Evolutionary conservation across 1,284 basidiomycete species (phyloP), one percentile per base, ranked within the genome.

Genomic region (Cutaneotrichosporon cutaneum): DNA sequence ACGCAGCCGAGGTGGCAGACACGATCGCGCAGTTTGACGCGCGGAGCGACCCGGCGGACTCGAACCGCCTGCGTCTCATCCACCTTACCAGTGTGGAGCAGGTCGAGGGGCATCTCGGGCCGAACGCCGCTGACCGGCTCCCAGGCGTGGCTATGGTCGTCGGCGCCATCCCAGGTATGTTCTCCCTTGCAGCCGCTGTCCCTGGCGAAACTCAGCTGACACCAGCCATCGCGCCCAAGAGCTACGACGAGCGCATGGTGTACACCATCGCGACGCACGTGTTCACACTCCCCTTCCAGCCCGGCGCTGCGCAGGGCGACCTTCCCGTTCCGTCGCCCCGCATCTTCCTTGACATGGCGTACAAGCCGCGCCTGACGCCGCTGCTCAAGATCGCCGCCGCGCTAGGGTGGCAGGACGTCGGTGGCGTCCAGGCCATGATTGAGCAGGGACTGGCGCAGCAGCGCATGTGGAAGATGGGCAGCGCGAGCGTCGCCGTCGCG

Each of bases 361-460:
- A 78, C 69, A 77, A 77, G 58, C 76, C 77, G 0, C 71, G 77
- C n/a, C 64, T 68, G 50, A 78, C 77, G 18, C 70, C 72, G 0
- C 42, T 78, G 27, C 65, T 73, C 36, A 57, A 57, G n/a, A 63
- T 68, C 11, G 77, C 75, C 0, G 54, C 60, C 0, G 60, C 61
- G 1, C 45, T 67, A 4, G 61, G 70, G 7, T 78, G 77, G 77
- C 42, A 56, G 2, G 56, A 63, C 3, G 66, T 78, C 32, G 70
- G 70, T 1, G 77, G 76, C 32, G 54, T 77, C 6, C 72, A 77
- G 58, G 77, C 75, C 10, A 77, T 77, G 77, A 73, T 78, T 22
- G 76, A 77, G 51, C 77, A 78, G 59, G 77, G 77, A 9, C 59
- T 78, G 24, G 74, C 76, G 35, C 77, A 78, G 64, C 70, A 71